Percentiles rank a stretch among this genome's conserved stretches.
These are phyloP conservation scores for Cyclotella choctawhatcheeana DNA, from an alignment of 108 stramenopile species.

Conservation along the genomic window DNA sequence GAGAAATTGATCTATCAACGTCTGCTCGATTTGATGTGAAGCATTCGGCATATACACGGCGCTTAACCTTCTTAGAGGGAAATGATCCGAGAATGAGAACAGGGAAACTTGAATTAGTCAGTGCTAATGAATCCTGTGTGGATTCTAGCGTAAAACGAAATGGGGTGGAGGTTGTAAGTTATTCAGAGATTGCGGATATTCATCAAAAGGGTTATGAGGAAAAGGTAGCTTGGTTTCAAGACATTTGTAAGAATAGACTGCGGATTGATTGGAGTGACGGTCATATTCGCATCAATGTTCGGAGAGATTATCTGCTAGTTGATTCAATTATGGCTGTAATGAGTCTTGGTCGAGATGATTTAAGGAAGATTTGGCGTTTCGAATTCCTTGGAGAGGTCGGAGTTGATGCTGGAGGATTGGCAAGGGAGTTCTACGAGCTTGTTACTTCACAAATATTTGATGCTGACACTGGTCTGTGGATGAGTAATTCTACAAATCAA, in stretches of 20 bases:
- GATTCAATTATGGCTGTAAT: slow-evolving; percentile 90
- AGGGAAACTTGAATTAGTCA: slow-evolving; percentile 62
- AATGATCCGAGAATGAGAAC: slow-evolving; percentile 86
- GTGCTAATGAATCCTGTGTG: slow-evolving; percentile 79
- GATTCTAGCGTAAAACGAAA: slow-evolving; percentile 58
- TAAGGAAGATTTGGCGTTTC: slow-evolving; percentile 93
- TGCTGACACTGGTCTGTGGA: slow-evolving; percentile 95
- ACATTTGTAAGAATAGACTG: slow-evolving; percentile 65
- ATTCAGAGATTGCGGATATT: slow-evolving; percentile 75
- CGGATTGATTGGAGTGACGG: slow-evolving; percentile 85
- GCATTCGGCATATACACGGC: slow-evolving; percentile 82
- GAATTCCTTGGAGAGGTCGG: slow-evolving; percentile 95
- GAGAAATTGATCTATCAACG: slow-evolving; percentile 38
- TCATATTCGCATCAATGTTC: slow-evolving; percentile 80
- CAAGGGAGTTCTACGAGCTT: slow-evolving; percentile 95
- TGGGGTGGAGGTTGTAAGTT: slow-evolving; percentile 58
- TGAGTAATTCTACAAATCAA: slow-evolving; percentile 86
- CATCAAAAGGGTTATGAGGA: slow-evolving; percentile 67
- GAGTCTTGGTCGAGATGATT: slow-evolving; percentile 84
- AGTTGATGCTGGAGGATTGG: slow-evolving; percentile 97
- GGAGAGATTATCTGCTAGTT: slow-evolving; percentile 73
- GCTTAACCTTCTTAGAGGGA: slow-evolving; percentile 74
- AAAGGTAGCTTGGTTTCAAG: slow-evolving; percentile 88
- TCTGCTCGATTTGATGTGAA: slow-evolving; percentile 66
- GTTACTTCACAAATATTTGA: slow-evolving; percentile 94